A percentile compares a stretch with the other conserved stretches of the same genome.
Conservation (phyloP, 768 basidiomycete species). For the Collybiopsis confluens region DNA sequence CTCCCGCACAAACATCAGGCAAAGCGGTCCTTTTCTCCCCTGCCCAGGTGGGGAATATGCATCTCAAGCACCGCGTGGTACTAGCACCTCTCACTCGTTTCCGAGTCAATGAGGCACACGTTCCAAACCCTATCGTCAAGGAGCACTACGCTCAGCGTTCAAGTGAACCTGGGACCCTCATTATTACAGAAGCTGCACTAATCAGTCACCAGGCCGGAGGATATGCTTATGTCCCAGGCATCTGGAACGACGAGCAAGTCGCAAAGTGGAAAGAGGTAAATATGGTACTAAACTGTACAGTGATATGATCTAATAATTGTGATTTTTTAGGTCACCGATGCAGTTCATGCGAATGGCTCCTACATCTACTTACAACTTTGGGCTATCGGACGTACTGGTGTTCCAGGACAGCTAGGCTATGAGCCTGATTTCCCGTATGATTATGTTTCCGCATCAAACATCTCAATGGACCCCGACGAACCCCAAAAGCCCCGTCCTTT, state of each 20-base stretch:
- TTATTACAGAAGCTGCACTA: constrained; percentile 39
- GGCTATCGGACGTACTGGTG: constrained; percentile 45
- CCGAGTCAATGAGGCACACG: constrained; percentile 19
- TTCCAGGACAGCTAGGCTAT: constrained; percentile 25
- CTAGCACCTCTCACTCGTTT: constrained; percentile 32
- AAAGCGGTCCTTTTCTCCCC: constrained; percentile 24
- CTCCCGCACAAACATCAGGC: constrained; percentile 22
- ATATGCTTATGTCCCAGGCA: constrained; percentile 29
- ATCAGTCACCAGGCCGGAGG: constrained; percentile 23
- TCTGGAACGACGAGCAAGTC: constrained; percentile 38
- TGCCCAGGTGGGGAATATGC: too few relatives aligned
- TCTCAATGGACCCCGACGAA: constrained; percentile 12
- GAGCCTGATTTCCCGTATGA: constrained; percentile 24
- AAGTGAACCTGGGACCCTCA: constrained; percentile 28
- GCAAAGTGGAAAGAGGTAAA: neutral
- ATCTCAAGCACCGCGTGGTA: constrained; percentile 29
- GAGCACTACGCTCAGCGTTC: constrained; percentile 30
- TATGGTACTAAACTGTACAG: constrained; percentile 30
- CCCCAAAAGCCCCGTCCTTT: constrained; percentile 34
- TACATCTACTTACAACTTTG: constrained; percentile 44
- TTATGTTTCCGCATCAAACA: constrained; percentile 23
- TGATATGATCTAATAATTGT: constrained; percentile 38
- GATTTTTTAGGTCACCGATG: constrained; percentile 41
- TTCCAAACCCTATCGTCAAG: constrained; percentile 20
- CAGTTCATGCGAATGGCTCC: constrained; percentile 38